phyloP scores from a whole-genome alignment of 2,329 filamentous ascomycete genomes.

The Tolypocladium amazonense region DNA sequence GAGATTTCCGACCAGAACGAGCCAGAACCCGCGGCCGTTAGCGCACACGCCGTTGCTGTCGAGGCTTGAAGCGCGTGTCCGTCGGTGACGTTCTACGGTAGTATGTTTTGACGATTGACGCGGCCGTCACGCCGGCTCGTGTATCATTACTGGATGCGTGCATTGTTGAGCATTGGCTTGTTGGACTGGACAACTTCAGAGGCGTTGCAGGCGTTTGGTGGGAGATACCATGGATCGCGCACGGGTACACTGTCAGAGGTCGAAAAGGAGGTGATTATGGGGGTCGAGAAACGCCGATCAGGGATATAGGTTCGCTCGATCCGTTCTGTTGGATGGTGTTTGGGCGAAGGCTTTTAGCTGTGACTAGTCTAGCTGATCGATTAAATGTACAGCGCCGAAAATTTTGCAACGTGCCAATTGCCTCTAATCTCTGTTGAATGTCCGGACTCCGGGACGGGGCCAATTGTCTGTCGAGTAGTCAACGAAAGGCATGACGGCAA shows the following conservation, averaged over 20 bases:
- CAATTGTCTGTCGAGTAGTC: neutral
- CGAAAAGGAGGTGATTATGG: constrained; percentile 8
- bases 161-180: constrained; percentile 19
- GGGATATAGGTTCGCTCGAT: neutral
- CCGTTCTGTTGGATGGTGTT: neutral
- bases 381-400: neutral
- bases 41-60: constrained; percentile 23
- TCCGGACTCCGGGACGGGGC: neutral
- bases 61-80: constrained; percentile 19
- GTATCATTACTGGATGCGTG: constrained; percentile 23
- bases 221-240: constrained; percentile 27
- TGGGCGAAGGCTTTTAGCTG: neutral
- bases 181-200: constrained; percentile 14
- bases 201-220: constrained; percentile 26
- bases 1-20: constrained; percentile 45
- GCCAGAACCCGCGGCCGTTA: constrained; percentile 23
- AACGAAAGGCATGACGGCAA: neutral
- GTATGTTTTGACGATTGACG: constrained; percentile 7
- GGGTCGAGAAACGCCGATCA: neutral
- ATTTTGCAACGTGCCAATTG: neutral
- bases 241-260: constrained; percentile 9
- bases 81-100: neutral
- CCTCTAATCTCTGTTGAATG: neutral
- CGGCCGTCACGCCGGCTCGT: constrained; percentile 15
- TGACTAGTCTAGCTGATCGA: neutral